Evolutionary conservation across 495 filamentous ascomycete species (phyloP).

Genomic region (Chaetomidium leptoderma): DNA sequence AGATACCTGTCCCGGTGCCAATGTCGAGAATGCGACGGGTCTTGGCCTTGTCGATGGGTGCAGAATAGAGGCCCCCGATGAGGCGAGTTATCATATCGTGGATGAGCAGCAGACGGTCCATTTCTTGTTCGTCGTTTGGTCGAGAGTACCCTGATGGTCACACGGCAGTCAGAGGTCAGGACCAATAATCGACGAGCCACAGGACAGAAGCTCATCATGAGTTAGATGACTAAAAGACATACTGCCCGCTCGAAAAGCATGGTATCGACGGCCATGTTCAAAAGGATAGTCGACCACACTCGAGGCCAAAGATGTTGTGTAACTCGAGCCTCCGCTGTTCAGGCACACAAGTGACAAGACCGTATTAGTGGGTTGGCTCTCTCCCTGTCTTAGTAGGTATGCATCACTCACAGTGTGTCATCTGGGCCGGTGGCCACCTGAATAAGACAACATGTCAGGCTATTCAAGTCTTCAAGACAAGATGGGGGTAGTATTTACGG

Average conservation of each 20-base stretch:
- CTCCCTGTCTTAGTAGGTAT: background rate
- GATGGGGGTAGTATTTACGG: background rate
- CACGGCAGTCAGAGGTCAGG: background rate
- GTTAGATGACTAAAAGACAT: no score
- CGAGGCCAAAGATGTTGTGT: slow-evolving; percentile 26
- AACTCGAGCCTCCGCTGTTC: background rate
- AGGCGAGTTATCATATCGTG: slow-evolving; percentile 15
- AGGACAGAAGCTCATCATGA: no score
- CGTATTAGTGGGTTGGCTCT: background rate
- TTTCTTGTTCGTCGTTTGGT: slow-evolving; percentile 28
- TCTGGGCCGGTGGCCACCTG: background rate
- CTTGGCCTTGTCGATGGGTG: slow-evolving; percentile 17
- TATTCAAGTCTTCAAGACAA: background rate
- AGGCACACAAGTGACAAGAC: no score
- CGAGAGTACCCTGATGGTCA: slow-evolving; percentile 20
- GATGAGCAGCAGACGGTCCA: slow-evolving; percentile 15
- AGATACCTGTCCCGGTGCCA: slow-evolving; percentile 45
- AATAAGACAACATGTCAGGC: background rate
- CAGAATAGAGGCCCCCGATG: slow-evolving; percentile 16
- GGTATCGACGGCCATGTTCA: slow-evolving; percentile 33
- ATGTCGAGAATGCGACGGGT: slow-evolving; percentile 50
- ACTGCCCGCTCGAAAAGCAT: slow-evolving; percentile 26
- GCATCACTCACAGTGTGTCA: background rate
- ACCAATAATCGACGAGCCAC: background rate
- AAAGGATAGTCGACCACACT: slow-evolving; percentile 28